Evolutionary conservation across 169 alveolate species (phyloP).

Genomic region (Plasmodium ovale): DNA sequence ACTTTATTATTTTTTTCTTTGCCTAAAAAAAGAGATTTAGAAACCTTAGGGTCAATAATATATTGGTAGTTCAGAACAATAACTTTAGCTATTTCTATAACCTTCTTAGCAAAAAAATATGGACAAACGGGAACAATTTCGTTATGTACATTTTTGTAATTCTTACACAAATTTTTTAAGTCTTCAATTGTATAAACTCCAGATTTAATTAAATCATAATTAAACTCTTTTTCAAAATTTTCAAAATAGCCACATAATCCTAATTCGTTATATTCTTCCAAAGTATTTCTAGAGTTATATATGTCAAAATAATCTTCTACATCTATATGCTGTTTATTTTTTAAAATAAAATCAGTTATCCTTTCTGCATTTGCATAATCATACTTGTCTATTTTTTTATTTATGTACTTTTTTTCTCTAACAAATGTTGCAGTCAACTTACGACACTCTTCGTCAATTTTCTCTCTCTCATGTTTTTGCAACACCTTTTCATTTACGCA

Average conservation of each 20-base stretch:
- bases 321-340: constrained; percentile 64
- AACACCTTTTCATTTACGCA: constrained; percentile 71
- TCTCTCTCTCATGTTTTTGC: constrained; percentile 39
- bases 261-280: constrained; percentile 79
- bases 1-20: constrained; percentile 38
- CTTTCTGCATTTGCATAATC: constrained; percentile 42
- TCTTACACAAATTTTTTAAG: constrained; percentile 87
- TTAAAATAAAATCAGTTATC: constrained; percentile 76
- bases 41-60: constrained; percentile 96
- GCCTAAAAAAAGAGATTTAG: constrained; percentile 81
- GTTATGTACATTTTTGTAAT: constrained; percentile 82
- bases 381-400: constrained; percentile 13
- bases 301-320: constrained; percentile 76
- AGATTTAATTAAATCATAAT: constrained; percentile 77
- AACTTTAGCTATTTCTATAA: constrained; percentile 94
- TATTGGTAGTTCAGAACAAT: constrained; percentile 97
- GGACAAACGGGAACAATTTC: constrained; percentile 92
- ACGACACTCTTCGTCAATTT: constrained; percentile 61
- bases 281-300: constrained; percentile 53
- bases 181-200: constrained; percentile 98
- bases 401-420: constrained; percentile 65
- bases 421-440: constrained; percentile 61
- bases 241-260: constrained; percentile 91
- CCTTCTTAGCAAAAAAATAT: constrained; percentile 95
- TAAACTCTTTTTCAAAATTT: constrained; percentile 85